Conservation (phyloP, 306 rosid species). For the Vachellia collinsii region DNA sequence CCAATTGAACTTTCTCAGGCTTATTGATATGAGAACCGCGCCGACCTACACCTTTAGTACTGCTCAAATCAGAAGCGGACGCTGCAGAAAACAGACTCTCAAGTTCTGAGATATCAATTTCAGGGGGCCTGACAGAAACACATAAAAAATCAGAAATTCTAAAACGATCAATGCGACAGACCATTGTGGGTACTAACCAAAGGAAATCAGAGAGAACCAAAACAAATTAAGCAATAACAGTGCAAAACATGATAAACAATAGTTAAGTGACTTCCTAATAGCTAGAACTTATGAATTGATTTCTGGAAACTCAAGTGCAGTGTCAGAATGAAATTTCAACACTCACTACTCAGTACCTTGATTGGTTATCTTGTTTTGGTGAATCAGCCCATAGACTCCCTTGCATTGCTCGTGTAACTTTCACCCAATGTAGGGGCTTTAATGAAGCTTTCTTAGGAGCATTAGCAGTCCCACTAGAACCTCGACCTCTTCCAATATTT, state of each 20-base stretch:
- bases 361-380: conserved; percentile 69
- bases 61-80: conserved; percentile 72
- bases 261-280: background rate
- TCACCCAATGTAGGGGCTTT: conserved; percentile 95
- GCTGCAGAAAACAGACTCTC: conserved; percentile 96
- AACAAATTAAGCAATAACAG: conserved; percentile 31
- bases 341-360: conserved; percentile 59
- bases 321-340: conserved; percentile 33
- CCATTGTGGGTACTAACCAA: conserved; percentile 20
- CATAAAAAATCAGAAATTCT: conserved; percentile 42
- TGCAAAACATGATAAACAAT: conserved; percentile 10
- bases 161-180: conserved; percentile 28
- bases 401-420: conserved; percentile 84
- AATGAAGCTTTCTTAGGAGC: conserved; percentile 74
- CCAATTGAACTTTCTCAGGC: conserved; percentile 96
- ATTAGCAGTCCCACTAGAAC: conserved; percentile 45
- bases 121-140: conserved; percentile 78
- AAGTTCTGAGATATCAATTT: conserved; percentile 96
- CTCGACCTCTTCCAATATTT: conserved; percentile 69
- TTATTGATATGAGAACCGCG: conserved; percentile 89
- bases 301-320: conserved; percentile 11
- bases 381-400: conserved; percentile 99
- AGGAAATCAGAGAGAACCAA: conserved; percentile 1
- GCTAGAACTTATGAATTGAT: background rate
- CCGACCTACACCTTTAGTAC: conserved; percentile 69